Base-by-base conservation (phyloP, 768 basidiomycete species). In the Hortiboletus flavorubellus region DNA sequence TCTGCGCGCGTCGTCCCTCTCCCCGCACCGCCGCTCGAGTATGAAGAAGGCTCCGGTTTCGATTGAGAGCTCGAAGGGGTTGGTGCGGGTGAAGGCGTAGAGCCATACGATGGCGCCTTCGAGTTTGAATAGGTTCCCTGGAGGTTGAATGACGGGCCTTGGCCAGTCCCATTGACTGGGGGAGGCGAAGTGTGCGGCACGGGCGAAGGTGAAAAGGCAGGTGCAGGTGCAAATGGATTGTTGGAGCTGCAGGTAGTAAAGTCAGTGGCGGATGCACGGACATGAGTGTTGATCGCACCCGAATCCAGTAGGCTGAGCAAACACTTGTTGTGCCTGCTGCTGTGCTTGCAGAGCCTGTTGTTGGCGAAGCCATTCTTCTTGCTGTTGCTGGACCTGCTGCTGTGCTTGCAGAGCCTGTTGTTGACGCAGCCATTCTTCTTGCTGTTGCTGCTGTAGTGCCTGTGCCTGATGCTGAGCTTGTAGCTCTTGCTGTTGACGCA, bases 201-300 rank as follows among this genome's bases (percentile, higher is more conserved):
- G 8, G 73, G 63, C 26, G 70, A 49, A 16, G 70, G 51, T 29
- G 72, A 58, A 45, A 73, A 23, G 23, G 71, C 54, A 59, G 77
- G 26, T 26, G 26, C 26, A 26, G 26, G 67, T 0, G 93, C 95
- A 64, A 99, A 98, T 1, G 97, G 97, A 68, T 99, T 99, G 79
- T 98, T 98, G 35, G 92, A 88, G 9, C 92, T 91, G 62, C 60
- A 70, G 5, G 65, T 69, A n/a, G 64, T 64, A 14, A 54, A 55
- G 71, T 64, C 23, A 70, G 62, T 29, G 38, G n/a, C 40, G 33
- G 54, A 48, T 40, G 18, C n/a, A 42, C n/a, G 12, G 47, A 54
- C 16, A 23, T 39, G 33, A 15, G 16, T 33, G 11, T 35, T 16
- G 34, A 42, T 70, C 84, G 30, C 63, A 86, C 83, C 88, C 88